Evolutionary conservation across 1,139 yeast genomes (phyloP).

Genomic region (Suhomyces terraborum): DNA sequence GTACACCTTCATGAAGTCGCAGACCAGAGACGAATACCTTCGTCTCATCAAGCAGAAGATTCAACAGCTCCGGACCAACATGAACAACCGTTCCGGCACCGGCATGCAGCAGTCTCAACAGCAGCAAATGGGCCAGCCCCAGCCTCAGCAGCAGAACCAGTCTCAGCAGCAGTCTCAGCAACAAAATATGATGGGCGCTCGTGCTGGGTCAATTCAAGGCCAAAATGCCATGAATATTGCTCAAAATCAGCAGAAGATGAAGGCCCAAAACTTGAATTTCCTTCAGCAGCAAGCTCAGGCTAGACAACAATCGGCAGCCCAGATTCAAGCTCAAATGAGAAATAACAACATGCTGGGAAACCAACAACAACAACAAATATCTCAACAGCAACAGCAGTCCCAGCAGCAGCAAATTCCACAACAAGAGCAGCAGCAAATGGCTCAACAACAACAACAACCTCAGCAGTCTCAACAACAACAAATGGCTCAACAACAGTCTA

Average conservation of each 20-base stretch:
- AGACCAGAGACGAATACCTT: slow-evolving; percentile 44
- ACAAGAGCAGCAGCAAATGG: slow-evolving; percentile 13
- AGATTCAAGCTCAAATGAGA: slow-evolving; percentile 36
- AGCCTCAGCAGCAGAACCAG: slow-evolving; percentile 14
- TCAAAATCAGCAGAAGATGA: slow-evolving; percentile 24
- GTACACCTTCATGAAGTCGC: slow-evolving; percentile 42
- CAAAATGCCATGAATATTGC: slow-evolving; percentile 4
- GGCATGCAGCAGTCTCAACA: slow-evolving; percentile 21
- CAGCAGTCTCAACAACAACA: slow-evolving; percentile 6
- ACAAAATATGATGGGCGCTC: slow-evolving; percentile 10
- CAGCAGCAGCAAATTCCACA: slow-evolving; percentile 15
- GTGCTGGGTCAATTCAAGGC: slow-evolving; percentile 9
- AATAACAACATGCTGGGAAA: slow-evolving; percentile 7
- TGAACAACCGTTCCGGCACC: slow-evolving; percentile 24
- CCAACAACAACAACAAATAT: slow-evolving; percentile 3
- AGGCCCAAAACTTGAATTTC: slow-evolving; percentile 28
- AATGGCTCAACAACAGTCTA: slow-evolving; percentile 7
- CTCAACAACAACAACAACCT: slow-evolving; percentile 11
- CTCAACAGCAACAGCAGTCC: slow-evolving; percentile 10
- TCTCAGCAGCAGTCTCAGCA: slow-evolving; percentile 8
- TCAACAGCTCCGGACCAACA: slow-evolving; percentile 35
- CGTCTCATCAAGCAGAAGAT: slow-evolving; percentile 43
- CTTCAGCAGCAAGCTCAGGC: slow-evolving; percentile 56
- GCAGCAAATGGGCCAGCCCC: slow-evolving; percentile 12
- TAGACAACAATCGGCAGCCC: slow-evolving; percentile 47